These are phyloP conservation scores for Termitomyces titanicus DNA, from an alignment of 768 basidiomycete genomes.

Conservation along the genomic window DNA sequence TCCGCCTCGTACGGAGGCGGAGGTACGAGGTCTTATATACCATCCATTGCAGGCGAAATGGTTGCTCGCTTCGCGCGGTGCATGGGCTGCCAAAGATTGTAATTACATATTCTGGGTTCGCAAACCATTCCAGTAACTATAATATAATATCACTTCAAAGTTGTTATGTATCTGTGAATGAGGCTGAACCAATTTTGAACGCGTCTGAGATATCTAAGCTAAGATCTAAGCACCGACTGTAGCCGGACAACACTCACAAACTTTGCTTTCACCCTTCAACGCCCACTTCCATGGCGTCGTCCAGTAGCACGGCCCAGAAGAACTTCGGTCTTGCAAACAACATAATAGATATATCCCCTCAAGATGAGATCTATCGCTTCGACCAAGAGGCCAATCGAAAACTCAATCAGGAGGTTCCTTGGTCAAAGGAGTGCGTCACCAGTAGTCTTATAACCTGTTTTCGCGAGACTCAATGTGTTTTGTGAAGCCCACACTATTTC, in stretches of 20 bases:
- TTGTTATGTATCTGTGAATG: neutral
- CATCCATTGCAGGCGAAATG: conserved; percentile 68
- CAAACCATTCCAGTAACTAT: conserved; percentile 39
- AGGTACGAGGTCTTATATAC: conserved; percentile 77
- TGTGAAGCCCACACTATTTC: conserved; percentile 69
- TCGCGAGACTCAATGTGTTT: neutral
- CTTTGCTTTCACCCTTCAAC: neutral
- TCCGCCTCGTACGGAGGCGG: conserved; percentile 66
- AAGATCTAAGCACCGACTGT: neutral
- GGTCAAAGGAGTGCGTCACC: conserved; percentile 76
- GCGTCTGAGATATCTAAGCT: neutral
- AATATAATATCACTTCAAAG: neutral
- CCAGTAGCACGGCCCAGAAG: conserved; percentile 61
- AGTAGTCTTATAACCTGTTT: neutral
- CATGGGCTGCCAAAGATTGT: conserved; percentile 52
- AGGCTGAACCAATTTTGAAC: neutral
- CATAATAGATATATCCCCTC: conserved; percentile 62
- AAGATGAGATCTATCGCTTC: conserved; percentile 79
- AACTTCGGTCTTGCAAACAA: conserved; percentile 73
- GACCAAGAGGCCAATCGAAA: conserved; percentile 65
- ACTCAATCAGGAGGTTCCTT: conserved; percentile 70
- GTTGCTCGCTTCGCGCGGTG: conserved; percentile 60
- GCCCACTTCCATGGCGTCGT: conserved; percentile 13
- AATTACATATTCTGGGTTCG: conserved; percentile 91
- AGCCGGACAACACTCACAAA: conserved; percentile 5